These are phyloP conservation scores for Kazachstania africana DNA, from an alignment of 805 yeast genomes.

Conservation along the genomic window DNA sequence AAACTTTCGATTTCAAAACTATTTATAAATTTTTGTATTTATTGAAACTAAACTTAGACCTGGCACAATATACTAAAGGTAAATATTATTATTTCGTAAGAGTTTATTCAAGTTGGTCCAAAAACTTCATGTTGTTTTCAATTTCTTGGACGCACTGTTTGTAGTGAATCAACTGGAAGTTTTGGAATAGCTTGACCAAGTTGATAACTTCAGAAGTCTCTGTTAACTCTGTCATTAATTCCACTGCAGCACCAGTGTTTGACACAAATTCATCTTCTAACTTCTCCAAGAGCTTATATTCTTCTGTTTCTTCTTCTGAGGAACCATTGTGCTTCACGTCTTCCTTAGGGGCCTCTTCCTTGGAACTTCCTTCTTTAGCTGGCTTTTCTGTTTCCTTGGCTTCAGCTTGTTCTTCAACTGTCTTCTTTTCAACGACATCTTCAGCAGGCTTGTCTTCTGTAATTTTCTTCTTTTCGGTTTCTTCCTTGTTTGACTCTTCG, in stretches of 20 bases:
- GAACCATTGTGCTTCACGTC: no score
- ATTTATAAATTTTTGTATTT: no score
- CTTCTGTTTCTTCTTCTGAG: conserved; percentile 13
- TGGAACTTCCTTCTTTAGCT: not conserved
- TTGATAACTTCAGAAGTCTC: conserved; percentile 54
- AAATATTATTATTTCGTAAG: no score
- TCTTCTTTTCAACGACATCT: not conserved
- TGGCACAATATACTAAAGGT: no score
- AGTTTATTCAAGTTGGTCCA: conserved; percentile 24
- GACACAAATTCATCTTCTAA: conserved; percentile 73
- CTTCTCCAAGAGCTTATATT: conserved; percentile 35
- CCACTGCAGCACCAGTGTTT: conserved; percentile 70
- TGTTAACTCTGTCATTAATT: conserved; percentile 61
- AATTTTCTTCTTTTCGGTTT: conserved; percentile 2
- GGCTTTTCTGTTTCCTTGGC: not conserved
- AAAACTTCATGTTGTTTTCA: conserved; percentile 33
- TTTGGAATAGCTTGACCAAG: conserved; percentile 52
- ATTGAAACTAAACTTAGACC: no score
- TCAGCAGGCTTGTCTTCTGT: conserved; percentile 2
- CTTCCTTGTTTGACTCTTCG: conserved; percentile 3
- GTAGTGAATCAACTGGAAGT: conserved; percentile 57
- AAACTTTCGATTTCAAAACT: no score
- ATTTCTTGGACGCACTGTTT: conserved; percentile 40
- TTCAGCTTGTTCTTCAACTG: not conserved
- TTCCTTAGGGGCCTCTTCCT: not conserved